Conservation (phyloP, 345 rosid species). For the Brassica rapa region DNA sequence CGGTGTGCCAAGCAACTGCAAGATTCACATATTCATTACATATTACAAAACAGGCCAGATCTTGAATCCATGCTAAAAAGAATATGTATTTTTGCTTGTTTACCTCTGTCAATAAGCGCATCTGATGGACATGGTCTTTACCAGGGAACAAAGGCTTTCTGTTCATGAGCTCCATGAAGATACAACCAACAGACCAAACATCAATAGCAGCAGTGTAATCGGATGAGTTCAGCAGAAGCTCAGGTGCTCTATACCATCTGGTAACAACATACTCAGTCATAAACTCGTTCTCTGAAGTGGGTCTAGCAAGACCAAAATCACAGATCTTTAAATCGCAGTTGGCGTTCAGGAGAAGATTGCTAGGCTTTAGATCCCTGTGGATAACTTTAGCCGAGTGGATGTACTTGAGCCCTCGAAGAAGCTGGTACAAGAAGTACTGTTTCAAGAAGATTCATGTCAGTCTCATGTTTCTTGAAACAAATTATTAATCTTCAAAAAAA, state of each 20-base stretch:
- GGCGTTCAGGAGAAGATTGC: conserved; percentile 83
- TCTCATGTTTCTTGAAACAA: neutral
- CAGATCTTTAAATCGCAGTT: conserved; percentile 92
- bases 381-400: conserved; percentile 95
- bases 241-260: conserved; percentile 98
- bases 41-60: neutral
- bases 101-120: conserved; percentile 93
- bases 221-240: conserved; percentile 81
- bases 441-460: conserved; percentile 8
- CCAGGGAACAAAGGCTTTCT: conserved; percentile 93
- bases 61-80: conserved; percentile 7
- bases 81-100: conserved; percentile 29
- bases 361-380: conserved; percentile 94
- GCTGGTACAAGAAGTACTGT: conserved; percentile 96
- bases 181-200: conserved; percentile 99
- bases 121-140: conserved; percentile 90
- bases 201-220: conserved; percentile 93
- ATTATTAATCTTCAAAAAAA: neutral
- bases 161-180: conserved; percentile 96
- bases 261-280: conserved; percentile 99
- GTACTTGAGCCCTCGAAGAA: conserved; percentile 91
- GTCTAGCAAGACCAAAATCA: conserved; percentile 95
- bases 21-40: conserved; percentile 32
- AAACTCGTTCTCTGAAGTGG: conserved; percentile 81
- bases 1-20: conserved; percentile 93